Percentiles rank a stretch among this genome's conserved stretches.
Evolutionary conservation across 495 filamentous ascomycete species (phyloP).

Genomic region (Penicillium cinerascens): DNA sequence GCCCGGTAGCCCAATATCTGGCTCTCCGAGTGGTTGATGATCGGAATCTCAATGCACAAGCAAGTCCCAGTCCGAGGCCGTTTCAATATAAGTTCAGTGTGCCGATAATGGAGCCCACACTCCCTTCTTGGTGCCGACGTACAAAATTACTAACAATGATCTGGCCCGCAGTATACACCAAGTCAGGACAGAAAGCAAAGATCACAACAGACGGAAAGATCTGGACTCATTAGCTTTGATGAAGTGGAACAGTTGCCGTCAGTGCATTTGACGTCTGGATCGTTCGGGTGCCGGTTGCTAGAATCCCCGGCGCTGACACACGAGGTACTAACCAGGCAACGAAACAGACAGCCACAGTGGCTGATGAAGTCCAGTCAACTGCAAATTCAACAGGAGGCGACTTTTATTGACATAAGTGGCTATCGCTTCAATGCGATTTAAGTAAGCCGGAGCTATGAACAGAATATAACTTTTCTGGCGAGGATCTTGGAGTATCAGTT

Average conservation of each 20-base stretch:
- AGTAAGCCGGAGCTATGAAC: too few relatives aligned
- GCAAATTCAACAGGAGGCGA: constrained; percentile 21
- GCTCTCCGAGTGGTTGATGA: constrained; percentile 14
- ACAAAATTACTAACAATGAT: constrained; percentile 55
- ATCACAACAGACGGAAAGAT: constrained; percentile 48
- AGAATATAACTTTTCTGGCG: too few relatives aligned
- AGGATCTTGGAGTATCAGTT: too few relatives aligned
- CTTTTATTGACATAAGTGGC: too few relatives aligned
- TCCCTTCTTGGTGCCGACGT: constrained; percentile 45
- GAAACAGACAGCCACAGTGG: constrained; percentile 33
- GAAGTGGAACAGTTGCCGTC: constrained; percentile 45
- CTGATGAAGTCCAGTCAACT: constrained; percentile 43
- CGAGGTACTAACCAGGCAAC: constrained; percentile 49
- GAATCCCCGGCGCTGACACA: constrained; percentile 47
- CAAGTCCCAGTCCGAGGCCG: constrained; percentile 48
- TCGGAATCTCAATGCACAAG: constrained; percentile 45
- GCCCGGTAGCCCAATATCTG: constrained; percentile 35
- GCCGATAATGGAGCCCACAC: constrained; percentile 47
- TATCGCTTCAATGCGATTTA: too few relatives aligned
- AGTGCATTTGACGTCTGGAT: constrained; percentile 36
- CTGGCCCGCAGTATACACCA: constrained; percentile 49
- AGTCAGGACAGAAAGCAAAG: constrained; percentile 46
- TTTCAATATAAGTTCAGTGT: constrained; percentile 47
- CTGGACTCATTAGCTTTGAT: constrained; percentile 51
- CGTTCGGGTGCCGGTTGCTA: constrained; percentile 43